These are phyloP conservation scores for Naganishia randhawae DNA, from an alignment of 768 basidiomycete species.

Conservation along the genomic window DNA sequence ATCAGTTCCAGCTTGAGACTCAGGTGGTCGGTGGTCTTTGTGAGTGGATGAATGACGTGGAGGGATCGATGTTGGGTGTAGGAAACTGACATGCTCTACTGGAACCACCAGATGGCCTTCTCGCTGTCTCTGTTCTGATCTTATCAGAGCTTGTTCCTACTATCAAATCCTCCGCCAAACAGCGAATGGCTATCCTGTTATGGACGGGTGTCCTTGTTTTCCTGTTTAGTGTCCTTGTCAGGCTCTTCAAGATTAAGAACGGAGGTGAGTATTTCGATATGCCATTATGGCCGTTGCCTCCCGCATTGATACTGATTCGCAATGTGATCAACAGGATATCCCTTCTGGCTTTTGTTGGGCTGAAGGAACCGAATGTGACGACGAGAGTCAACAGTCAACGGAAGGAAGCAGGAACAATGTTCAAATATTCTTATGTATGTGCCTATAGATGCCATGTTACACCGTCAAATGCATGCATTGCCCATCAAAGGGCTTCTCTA, in stretches of 20 bases:
- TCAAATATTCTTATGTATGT: neutral
- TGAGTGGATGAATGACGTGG: conserved; percentile 54
- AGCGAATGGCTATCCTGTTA: conserved; percentile 80
- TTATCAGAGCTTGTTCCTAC: conserved; percentile 65
- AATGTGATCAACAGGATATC: conserved; percentile 37
- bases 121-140: conserved; percentile 74
- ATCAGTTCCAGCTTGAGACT: conserved; percentile 87
- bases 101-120: conserved; percentile 64
- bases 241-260: conserved; percentile 87
- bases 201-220: conserved; percentile 79
- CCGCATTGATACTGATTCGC: neutral
- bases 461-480: neutral
- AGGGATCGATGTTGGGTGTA: neutral
- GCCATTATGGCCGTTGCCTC: too few species aligned
- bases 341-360: conserved; percentile 46
- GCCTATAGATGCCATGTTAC: neutral
- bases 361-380: neutral
- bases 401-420: neutral
- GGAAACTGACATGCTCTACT: neutral
- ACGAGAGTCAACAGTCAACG: neutral
- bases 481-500: too few species aligned
- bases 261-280: conserved; percentile 57
- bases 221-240: conserved; percentile 79
- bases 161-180: conserved; percentile 64
- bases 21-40: conserved; percentile 81